A percentile compares a stretch with the other conserved stretches of the same genome.
Evolutionary conservation across 164 flowering plant species (phyloP).

Genomic region (Litsea cubeba): DNA sequence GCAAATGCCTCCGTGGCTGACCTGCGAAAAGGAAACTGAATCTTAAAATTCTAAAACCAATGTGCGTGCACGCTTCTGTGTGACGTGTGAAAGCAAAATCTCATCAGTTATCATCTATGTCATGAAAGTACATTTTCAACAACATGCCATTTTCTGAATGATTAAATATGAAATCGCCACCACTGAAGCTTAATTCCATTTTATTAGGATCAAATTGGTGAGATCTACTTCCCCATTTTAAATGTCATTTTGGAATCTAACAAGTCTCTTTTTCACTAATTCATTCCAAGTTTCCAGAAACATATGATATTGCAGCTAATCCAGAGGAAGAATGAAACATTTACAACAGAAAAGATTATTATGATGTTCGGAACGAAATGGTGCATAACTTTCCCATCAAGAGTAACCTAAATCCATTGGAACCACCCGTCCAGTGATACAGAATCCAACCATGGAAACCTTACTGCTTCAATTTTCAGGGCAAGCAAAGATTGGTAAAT

Average conservation of each 20-base stretch:
- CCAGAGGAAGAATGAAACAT: not conserved
- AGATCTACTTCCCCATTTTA: too few species aligned
- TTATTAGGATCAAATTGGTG: too few species aligned
- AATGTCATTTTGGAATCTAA: not conserved
- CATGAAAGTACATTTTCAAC: too few species aligned
- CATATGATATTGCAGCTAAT: not conserved
- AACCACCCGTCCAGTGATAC: not conserved
- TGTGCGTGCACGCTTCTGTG: too few species aligned
- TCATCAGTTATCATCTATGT: too few species aligned
- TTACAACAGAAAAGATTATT: not conserved
- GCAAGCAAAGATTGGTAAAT: not conserved
- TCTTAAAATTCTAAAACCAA: not conserved
- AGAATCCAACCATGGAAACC: not conserved
- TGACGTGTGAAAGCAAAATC: too few species aligned
- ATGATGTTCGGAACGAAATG: not conserved
- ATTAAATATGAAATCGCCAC: too few species aligned
- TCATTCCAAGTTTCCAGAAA: not conserved
- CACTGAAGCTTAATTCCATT: too few species aligned
- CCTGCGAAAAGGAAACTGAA: conserved; percentile 40
- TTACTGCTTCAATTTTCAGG: not conserved
- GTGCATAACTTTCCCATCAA: not conserved
- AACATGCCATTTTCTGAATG: too few species aligned
- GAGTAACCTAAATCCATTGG: not conserved
- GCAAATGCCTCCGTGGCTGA: conserved; percentile 95
- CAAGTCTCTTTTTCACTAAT: not conserved